phyloP scores from a whole-genome alignment of 148 eudicot species.

The Cornus suecica region DNA sequence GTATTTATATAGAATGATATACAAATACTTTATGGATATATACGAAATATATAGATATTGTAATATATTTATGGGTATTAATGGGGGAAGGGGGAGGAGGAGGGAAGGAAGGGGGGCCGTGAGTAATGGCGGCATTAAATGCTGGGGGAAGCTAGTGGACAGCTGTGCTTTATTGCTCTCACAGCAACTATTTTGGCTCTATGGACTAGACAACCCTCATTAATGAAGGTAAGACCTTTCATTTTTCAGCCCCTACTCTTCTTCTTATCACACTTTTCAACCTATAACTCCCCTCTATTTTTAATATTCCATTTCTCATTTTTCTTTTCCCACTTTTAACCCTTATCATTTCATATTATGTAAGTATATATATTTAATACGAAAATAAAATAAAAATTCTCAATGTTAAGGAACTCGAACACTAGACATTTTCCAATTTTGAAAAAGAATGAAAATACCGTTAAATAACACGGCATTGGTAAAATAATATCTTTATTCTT shows the following conservation, averaged over 20 bases:
- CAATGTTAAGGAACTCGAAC: too few species aligned
- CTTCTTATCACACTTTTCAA: not conserved
- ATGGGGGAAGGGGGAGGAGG: not conserved
- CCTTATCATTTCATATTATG: too few species aligned
- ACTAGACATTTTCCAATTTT: too few species aligned
- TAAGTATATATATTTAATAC: too few species aligned
- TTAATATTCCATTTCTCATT: not conserved
- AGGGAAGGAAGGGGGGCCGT: slow-evolving; percentile 7
- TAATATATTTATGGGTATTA: not conserved
- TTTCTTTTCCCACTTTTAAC: too few species aligned
- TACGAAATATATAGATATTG: too few species aligned
- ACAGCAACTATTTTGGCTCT: not conserved
- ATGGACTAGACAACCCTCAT: not conserved
- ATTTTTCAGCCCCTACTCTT: not conserved
- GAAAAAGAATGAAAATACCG: too few species aligned
- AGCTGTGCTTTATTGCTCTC: slow-evolving; percentile 21
- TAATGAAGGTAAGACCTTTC: not conserved
- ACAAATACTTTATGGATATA: too few species aligned
- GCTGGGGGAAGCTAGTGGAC: slow-evolving; percentile 20
- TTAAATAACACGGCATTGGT: too few species aligned
- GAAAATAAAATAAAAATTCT: too few species aligned
- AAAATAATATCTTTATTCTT: too few species aligned
- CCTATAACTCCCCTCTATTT: not conserved
- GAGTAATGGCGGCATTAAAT: slow-evolving; percentile 27
- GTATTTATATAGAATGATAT: not conserved